Percentiles rank a stretch among this genome's conserved stretches.
phyloP scores from a whole-genome alignment of 2,329 filamentous ascomycete genomes.

The Amauroascus verrucosus region DNA sequence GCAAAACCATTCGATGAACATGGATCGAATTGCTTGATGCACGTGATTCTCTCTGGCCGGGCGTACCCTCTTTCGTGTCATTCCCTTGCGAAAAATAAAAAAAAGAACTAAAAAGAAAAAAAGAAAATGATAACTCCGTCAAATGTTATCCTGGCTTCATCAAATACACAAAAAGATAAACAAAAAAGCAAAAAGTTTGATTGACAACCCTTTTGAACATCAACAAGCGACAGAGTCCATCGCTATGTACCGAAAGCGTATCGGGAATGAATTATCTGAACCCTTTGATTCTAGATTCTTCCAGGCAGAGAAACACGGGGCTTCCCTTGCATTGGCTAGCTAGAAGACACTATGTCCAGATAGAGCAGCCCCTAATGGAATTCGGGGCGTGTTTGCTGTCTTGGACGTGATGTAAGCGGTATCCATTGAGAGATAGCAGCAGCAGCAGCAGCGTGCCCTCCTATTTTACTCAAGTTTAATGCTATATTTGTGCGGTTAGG shows the following conservation, averaged over 20 bases:
- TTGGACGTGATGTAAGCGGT: neutral
- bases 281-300: no score
- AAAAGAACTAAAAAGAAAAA: no score
- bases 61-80: neutral
- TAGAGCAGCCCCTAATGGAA: no score
- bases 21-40: conserved; percentile 3
- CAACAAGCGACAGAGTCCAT: neutral
- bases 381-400: neutral
- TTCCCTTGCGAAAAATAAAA: neutral
- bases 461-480: no score
- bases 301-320: no score
- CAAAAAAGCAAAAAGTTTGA: neutral
- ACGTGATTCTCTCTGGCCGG: neutral
- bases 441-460: no score
- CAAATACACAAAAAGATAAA: neutral
- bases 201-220: neutral
- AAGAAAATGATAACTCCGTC: neutral
- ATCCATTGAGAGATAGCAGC: no score
- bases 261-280: no score
- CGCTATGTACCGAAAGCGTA: neutral
- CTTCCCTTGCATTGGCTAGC: no score
- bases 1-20: conserved; percentile 6
- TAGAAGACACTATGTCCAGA: no score
- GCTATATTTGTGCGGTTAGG: no score
- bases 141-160: neutral